A percentile compares a stretch with the other conserved stretches of the same genome.
Conservation (phyloP, 176 grass and related monocot species). For the Triticum aestivum region IWGSC_CS_RefSeq_v2.1 NC_057803.1:587971430-587971929, state of each 20-base stretch:
- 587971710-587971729: slow-evolving; percentile 26
- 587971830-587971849: too few species aligned
- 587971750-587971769: slow-evolving; percentile 35
- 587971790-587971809: too few species aligned
- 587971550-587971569: neutral
- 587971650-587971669: slow-evolving; percentile 40
- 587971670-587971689: slow-evolving; percentile 12
- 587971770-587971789: slow-evolving; percentile 35
- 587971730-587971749: slow-evolving; percentile 16
- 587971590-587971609: slow-evolving; percentile 26
- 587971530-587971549: slow-evolving; percentile 1
- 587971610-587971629: slow-evolving; percentile 18
- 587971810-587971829: too few species aligned
- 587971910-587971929: neutral
- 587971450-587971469: neutral
- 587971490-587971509: neutral
- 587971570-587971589: neutral
- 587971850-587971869: too few species aligned
- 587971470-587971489: neutral
- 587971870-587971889: slow-evolving; percentile 34
- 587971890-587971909: slow-evolving; percentile 17
- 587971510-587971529: neutral
- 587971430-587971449: neutral
- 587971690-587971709: slow-evolving; percentile 1
- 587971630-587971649: slow-evolving; percentile 36